These are phyloP conservation scores for Diaporthe sp. DNA, from an alignment of 2,329 filamentous ascomycete genomes.

Conservation along the genomic window DNA sequence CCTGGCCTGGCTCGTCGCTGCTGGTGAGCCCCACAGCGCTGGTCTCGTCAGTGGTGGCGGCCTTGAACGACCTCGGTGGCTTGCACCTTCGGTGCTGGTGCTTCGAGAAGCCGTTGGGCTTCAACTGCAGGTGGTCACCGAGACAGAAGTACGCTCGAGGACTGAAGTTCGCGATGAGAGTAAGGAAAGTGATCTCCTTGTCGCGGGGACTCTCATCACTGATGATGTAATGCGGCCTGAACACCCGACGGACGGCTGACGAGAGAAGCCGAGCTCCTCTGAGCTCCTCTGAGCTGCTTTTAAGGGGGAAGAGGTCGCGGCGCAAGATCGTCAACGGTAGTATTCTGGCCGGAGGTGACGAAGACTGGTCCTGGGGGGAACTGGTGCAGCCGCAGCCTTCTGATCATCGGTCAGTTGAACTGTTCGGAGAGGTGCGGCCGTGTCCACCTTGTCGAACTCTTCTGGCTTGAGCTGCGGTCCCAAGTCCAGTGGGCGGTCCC, in stretches of 20 bases:
- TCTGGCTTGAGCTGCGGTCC: background rate
- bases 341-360: background rate
- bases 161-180: background rate
- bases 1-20: too few relatives aligned
- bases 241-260: background rate
- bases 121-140: background rate
- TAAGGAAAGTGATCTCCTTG: background rate
- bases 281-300: background rate
- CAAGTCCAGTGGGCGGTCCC: background rate
- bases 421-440: background rate
- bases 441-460: background rate
- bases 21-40: too few relatives aligned
- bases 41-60: too few relatives aligned
- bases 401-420: background rate
- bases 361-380: background rate
- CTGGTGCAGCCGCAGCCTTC: background rate
- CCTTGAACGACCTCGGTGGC: background rate
- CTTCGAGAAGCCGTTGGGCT: background rate
- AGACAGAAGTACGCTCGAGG: background rate
- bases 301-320: background rate
- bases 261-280: background rate
- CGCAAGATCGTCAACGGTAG: background rate
- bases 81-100: background rate
- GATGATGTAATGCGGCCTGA: background rate
- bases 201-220: background rate